A percentile compares a stretch with the other conserved stretches of the same genome.
Evolutionary conservation across 495 filamentous ascomycete species (phyloP).

Genomic region (Penicillium steckii): DNA sequence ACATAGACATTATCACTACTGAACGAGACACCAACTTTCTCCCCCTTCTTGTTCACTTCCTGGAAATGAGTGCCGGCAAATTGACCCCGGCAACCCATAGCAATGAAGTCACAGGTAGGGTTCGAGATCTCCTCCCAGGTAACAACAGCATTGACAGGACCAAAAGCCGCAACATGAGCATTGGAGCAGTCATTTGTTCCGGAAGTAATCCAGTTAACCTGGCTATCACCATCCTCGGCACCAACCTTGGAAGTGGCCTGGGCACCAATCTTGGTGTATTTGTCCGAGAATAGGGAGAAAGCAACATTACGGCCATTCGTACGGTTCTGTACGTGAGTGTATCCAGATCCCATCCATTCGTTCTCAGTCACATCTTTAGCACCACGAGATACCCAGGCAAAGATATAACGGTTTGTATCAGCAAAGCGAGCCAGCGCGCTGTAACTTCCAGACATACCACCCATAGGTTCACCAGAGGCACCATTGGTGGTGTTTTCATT

Average conservation of each 20-base stretch:
- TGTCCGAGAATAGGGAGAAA: conserved; percentile 45
- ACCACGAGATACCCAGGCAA: conserved; percentile 53
- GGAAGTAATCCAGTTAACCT: conserved; percentile 50
- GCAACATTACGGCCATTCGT: conserved; percentile 53
- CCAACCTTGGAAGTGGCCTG: conserved; percentile 49
- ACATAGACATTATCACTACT: conserved; percentile 43
- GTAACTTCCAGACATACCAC: conserved; percentile 56
- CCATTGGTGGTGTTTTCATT: conserved; percentile 58
- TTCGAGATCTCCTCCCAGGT: conserved; percentile 53
- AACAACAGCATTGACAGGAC: conserved; percentile 42
- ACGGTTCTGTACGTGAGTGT: conserved; percentile 44
- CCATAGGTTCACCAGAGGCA: conserved; percentile 52
- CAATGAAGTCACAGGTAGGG: conserved; percentile 47
- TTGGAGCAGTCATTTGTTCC: conserved; percentile 52
- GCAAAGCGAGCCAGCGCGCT: conserved; percentile 46
- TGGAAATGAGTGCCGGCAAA: conserved; percentile 54
- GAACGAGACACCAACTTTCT: conserved; percentile 41
- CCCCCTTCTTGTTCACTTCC: conserved; percentile 40
- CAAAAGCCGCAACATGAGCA: conserved; percentile 50
- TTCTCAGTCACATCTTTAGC: conserved; percentile 47
- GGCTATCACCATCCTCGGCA: conserved; percentile 46
- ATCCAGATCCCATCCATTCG: conserved; percentile 50
- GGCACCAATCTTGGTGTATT: conserved; percentile 45
- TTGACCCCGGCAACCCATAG: conserved; percentile 48
- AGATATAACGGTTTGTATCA: conserved; percentile 45